Base-by-base conservation (phyloP, 2,329 filamentous ascomycete species). In the Chrysoporthe deuterocubensis region DNA sequence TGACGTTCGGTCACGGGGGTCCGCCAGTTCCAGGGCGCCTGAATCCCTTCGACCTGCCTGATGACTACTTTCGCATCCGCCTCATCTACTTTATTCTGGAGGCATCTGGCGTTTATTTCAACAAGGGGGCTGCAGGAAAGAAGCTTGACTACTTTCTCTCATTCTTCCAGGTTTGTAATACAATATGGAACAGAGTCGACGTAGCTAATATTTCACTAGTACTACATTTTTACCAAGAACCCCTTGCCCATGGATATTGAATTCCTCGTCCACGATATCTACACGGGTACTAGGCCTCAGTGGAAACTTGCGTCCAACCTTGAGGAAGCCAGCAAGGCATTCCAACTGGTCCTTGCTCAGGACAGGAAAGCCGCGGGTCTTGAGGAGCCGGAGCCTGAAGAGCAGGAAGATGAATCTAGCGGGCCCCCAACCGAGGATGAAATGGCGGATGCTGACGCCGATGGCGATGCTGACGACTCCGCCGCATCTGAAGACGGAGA, bases 111-210 rank as follows among this genome's bases (percentile, higher is more conserved):
- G 91, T 96, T 78, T 99, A 95, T 81, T 99, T 97, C 74, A 96
- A 96, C 78, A 91, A 95, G 74, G 96, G 96, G 8, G 89, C 91
- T 56, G 92, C 94, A 1, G 96, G 94, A 78, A 98, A 98, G 84
- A 99, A 98, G 80, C 86, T 99, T 11, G 96, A 99, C 75, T 98
- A 97, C 78, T 99, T 98, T 79, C 83, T 99, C 69, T 95, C 92
- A 0, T 98, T 98, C 80, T 93, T 99, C 74, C 94, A 97, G 83
- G 89, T 90, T 76, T 62, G 74, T 75, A 59, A 6, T 14, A 5
- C 13, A 2, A 1, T 11, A 11, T 34, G 9, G 11, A 4, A 16
- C 4, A 18, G 6, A 18, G 21, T 32, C 13, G 8, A 13, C 11
- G 3, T 8, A 4, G 65, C 67, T 68, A 50, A 68, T 14, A 2